phyloP scores from a whole-genome alignment of 1,284 basidiomycete species.

The Boletus mariae region DNA sequence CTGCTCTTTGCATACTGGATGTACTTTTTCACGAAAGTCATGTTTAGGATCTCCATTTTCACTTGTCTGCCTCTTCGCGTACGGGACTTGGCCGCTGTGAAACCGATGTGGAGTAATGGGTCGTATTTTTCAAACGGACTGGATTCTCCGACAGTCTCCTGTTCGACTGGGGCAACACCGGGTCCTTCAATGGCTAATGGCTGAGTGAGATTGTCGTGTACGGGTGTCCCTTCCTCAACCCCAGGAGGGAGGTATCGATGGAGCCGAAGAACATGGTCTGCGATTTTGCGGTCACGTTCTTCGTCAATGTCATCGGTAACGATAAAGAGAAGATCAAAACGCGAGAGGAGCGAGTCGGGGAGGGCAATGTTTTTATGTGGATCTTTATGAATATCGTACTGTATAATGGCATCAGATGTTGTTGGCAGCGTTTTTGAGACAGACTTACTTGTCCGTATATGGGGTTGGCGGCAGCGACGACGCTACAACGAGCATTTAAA shows the following conservation, averaged over 20 bases:
- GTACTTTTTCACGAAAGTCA: constrained; percentile 97
- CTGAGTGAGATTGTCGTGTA: constrained; percentile 85
- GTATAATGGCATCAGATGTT: constrained; percentile 10
- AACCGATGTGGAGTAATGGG: constrained; percentile 88
- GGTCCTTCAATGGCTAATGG: constrained; percentile 81
- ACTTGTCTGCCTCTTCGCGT: constrained; percentile 56
- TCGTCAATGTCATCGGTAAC: constrained; percentile 99
- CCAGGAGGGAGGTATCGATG: constrained; percentile 97
- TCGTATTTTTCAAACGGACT: constrained; percentile 96
- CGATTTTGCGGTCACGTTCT: constrained; percentile 88
- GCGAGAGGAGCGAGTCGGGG: constrained; percentile 95
- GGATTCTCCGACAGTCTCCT: constrained; percentile 53
- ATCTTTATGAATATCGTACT: constrained; percentile 99
- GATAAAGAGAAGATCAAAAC: constrained; percentile 98
- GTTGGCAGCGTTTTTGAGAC: background rate
- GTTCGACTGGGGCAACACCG: constrained; percentile 52
- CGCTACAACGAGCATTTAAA: constrained; percentile 96
- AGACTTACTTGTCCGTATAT: constrained; percentile 90
- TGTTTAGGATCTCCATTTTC: constrained; percentile 85
- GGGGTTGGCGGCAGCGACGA: constrained; percentile 97
- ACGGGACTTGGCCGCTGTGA: constrained; percentile 55
- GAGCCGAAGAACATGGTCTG: constrained; percentile 97
- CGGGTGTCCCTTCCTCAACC: constrained; percentile 90
- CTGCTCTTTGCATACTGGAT: constrained; percentile 96
- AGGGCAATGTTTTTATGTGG: constrained; percentile 98